phyloP scores from a whole-genome alignment of 352 stramenopile genomes.

The Pythium sukuiense region DNA sequence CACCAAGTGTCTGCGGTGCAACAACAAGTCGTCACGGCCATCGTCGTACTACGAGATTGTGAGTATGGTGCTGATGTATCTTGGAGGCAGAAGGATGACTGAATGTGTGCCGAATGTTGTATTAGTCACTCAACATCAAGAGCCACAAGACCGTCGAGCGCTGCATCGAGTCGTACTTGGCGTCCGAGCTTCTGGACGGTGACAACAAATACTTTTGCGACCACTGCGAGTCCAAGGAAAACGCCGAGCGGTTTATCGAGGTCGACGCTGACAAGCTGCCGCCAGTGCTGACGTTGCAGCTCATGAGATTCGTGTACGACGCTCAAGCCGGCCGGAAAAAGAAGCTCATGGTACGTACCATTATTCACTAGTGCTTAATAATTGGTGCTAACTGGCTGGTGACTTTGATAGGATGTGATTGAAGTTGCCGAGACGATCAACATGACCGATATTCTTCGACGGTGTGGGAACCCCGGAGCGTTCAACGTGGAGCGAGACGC shows the following conservation, averaged over 20 bases:
- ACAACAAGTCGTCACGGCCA: slow-evolving; percentile 56
- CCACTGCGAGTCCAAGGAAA: slow-evolving; percentile 71
- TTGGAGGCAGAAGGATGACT: background rate
- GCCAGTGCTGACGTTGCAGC: slow-evolving; percentile 72
- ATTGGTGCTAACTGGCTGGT: slow-evolving; percentile 1
- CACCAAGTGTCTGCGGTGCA: slow-evolving; percentile 77
- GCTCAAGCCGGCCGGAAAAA: slow-evolving; percentile 71
- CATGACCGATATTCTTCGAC: slow-evolving; percentile 63
- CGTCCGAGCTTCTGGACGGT: slow-evolving; percentile 70
- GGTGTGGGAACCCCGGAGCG: slow-evolving; percentile 39
- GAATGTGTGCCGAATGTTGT: background rate
- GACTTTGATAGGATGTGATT: slow-evolving; percentile 65
- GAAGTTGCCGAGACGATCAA: slow-evolving; percentile 79
- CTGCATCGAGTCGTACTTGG: slow-evolving; percentile 73
- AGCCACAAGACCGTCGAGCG: slow-evolving; percentile 70
- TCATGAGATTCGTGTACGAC: slow-evolving; percentile 89
- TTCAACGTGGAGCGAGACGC: slow-evolving; percentile 42
- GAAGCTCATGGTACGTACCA: slow-evolving; percentile 69
- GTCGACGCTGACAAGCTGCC: slow-evolving; percentile 55
- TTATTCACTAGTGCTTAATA: too few relatives aligned
- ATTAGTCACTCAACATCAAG: slow-evolving; percentile 83
- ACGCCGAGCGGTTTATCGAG: slow-evolving; percentile 72
- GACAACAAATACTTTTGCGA: slow-evolving; percentile 90
- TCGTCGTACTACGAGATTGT: slow-evolving; percentile 86
- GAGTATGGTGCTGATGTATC: background rate